Percentiles rank a stretch among this genome's conserved stretches.
Conservation (phyloP, 805 yeast genomes). For the Saccharomycopsis malanga region DNA sequence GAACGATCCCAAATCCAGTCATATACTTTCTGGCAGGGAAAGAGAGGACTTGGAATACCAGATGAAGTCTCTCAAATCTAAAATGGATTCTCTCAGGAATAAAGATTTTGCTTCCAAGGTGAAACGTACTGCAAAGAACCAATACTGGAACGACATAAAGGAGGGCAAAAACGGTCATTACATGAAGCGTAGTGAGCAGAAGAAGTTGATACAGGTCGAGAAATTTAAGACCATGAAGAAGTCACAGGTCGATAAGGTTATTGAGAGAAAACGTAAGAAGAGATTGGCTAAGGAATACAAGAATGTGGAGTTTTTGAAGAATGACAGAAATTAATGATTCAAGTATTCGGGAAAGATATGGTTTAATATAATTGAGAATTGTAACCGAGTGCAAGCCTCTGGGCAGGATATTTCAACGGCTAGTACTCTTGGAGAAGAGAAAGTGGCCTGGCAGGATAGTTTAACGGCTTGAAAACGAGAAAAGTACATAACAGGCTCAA, state of each 20-base stretch:
- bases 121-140: slow-evolving; percentile 48
- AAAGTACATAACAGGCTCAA: no score
- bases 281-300: slow-evolving; percentile 74
- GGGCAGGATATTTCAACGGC: no score
- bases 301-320: slow-evolving; percentile 34
- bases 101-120: slow-evolving; percentile 70
- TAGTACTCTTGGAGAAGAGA: no score
- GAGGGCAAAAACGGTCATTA: slow-evolving; percentile 50
- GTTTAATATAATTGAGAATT: no score
- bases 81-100: slow-evolving; percentile 60
- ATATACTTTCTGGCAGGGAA: slow-evolving; percentile 38
- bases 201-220: slow-evolving; percentile 69
- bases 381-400: no score
- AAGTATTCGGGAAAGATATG: no score
- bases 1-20: slow-evolving; percentile 43
- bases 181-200: slow-evolving; percentile 62
- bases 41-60: slow-evolving; percentile 45
- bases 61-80: slow-evolving; percentile 59
- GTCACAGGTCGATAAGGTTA: slow-evolving; percentile 67
- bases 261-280: slow-evolving; percentile 84
- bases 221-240: slow-evolving; percentile 69
- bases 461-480: no score
- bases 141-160: slow-evolving; percentile 40
- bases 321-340: slow-evolving; percentile 10
- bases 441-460: no score